Evolutionary conservation across 352 stramenopile species (phyloP).

Genomic region (Plasmopara viticola): DNA sequence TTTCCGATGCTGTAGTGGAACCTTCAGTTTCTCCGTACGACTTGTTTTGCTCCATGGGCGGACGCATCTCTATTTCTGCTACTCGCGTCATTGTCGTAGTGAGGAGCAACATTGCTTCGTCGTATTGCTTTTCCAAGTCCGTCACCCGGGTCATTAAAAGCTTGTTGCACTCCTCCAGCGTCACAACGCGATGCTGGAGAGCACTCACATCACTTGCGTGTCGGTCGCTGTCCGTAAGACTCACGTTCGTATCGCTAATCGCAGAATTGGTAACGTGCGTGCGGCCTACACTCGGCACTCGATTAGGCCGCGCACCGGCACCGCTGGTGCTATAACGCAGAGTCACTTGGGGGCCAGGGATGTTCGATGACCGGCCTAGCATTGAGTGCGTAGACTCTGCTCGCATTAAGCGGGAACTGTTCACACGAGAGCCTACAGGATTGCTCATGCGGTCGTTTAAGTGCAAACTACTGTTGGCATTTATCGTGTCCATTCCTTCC

Average conservation of each 20-base stretch:
- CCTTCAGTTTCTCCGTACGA: conserved; percentile 36
- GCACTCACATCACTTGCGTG: conserved; percentile 35
- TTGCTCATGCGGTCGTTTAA: conserved; percentile 21
- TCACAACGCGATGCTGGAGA: conserved; percentile 48
- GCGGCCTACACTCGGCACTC: conserved; percentile 15
- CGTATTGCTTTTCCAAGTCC: conserved; percentile 82
- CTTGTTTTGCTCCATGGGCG: conserved; percentile 44
- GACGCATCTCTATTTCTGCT: conserved; percentile 72
- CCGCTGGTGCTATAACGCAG: conserved; percentile 44
- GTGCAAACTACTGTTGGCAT: conserved; percentile 21
- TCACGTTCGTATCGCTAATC: conserved; percentile 31
- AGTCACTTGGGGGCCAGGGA: conserved; percentile 40
- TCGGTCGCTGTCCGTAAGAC: conserved; percentile 38
- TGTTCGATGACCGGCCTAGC: conserved; percentile 34
- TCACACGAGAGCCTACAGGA: conserved; percentile 15
- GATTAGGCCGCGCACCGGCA: conserved; percentile 18
- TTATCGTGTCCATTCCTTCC: conserved; percentile 28
- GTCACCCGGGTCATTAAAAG: conserved; percentile 54
- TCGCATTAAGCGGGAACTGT: conserved; percentile 24
- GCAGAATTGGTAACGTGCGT: conserved; percentile 29
- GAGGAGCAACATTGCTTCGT: conserved; percentile 79
- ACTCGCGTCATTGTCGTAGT: conserved; percentile 83
- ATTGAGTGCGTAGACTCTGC: conserved; percentile 48
- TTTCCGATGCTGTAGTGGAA: conserved; percentile 45
- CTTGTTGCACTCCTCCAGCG: conserved; percentile 73